Evolutionary conservation across 2,329 filamentous ascomycete species (phyloP), one percentile per base, ranked within the genome.

Genomic region (Hypoxylon sp.): DNA sequence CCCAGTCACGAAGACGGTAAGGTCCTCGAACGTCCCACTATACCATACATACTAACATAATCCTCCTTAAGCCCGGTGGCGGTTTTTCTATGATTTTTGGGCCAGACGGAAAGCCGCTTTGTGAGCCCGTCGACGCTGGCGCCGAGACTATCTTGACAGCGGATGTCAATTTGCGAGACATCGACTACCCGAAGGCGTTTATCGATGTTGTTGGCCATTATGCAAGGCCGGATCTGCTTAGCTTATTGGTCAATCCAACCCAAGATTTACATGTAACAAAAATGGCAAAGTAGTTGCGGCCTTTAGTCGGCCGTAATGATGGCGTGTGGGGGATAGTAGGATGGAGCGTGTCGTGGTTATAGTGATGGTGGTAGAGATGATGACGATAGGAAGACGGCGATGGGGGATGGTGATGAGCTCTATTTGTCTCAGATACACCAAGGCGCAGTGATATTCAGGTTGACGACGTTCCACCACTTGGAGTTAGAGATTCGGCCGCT

Each of bases 51-150:
- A 57, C 67, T 75, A 68, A 75, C 48, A 55, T 42, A 48, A 59
- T 29, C 8, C 37, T 35, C 37, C 48, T 53, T 47, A 59, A 77
- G 71, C 79, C 79, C 0, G 79, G 80, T 2, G 83, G 83, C 21
- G 86, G 86, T 1, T 82, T 82, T 59, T 82, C 83, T 2, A 84
- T 83, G 66, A 81, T 87, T 21, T 84, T 85, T 64, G 85, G 82
- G 0, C 86, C 86, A 0, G 85, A 87, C 69, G 86, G 86, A 1
- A 76, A 83, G 29, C 75, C 81, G 3, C 70, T 87, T 46, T 82
- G 79, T 2, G 79, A 82, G 39, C 73, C 79, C 0, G 37, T 82
- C 60, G 75, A 77, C 2, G 75, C 77, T 13, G 79, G 79, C 0
- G 78, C 80, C 24, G 86, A 88, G 70, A 81, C 82, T 3, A 81